Conservation (phyloP, 331 rosid species). For the Ulmus americana region DNA sequence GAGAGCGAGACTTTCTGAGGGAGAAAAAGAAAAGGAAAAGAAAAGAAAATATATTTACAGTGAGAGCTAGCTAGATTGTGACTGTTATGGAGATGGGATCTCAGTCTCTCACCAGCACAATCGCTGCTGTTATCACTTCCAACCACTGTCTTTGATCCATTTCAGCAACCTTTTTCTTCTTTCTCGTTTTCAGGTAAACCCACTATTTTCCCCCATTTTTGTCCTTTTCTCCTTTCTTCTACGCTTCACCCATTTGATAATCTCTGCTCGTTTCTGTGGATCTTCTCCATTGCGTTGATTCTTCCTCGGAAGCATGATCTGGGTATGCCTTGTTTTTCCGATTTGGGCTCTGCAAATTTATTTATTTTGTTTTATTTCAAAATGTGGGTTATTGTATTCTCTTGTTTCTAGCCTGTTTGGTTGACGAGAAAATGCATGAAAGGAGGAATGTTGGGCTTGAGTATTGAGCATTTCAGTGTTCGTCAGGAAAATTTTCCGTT, state of each 20-base stretch:
- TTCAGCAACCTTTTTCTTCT: slow-evolving; percentile 1
- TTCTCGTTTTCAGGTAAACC: slow-evolving; percentile 37
- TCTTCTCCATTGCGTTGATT: slow-evolving; percentile 35
- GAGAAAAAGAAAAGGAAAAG: slow-evolving; percentile 14
- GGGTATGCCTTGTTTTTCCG: slow-evolving; percentile 29
- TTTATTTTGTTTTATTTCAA: background rate
- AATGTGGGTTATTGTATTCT: background rate
- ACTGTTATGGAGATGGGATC: slow-evolving; percentile 60
- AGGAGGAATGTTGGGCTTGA: background rate
- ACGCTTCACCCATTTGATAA: slow-evolving; percentile 1
- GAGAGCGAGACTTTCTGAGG: slow-evolving; percentile 3
- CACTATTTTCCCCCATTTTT: background rate
- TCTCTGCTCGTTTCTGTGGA: slow-evolving; percentile 23
- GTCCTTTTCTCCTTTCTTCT: slow-evolving; percentile 5
- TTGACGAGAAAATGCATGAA: slow-evolving; percentile 14
- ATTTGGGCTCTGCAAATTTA: slow-evolving; percentile 5
- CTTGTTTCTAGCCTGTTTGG: slow-evolving; percentile 1
- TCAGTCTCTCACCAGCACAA: slow-evolving; percentile 38
- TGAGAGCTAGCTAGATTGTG: slow-evolving; percentile 26
- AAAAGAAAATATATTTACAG: background rate
- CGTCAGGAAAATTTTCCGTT: background rate
- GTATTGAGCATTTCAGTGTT: slow-evolving; percentile 7
- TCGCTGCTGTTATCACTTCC: slow-evolving; percentile 27
- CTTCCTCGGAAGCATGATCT: slow-evolving; percentile 28
- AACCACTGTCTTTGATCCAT: slow-evolving; percentile 45